These are phyloP conservation scores for Coffea humblotiana DNA, from an alignment of 305 asterid genomes.

Conservation along the genomic window DNA sequence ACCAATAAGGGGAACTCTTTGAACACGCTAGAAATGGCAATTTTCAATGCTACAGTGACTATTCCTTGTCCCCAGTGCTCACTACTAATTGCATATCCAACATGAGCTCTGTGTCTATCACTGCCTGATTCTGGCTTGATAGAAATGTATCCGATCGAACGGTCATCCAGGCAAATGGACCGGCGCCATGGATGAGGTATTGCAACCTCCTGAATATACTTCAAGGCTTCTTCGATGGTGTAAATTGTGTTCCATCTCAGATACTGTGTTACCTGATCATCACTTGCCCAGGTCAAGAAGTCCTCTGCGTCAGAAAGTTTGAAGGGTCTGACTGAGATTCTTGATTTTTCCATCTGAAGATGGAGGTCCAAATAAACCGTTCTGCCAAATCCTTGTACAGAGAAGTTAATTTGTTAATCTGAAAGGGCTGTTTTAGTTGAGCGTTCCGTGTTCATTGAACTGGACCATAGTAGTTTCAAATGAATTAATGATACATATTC, in stretches of 20 bases:
- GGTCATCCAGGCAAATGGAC: conserved; percentile 54
- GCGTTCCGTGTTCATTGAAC: background rate
- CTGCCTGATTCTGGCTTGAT: conserved; percentile 42
- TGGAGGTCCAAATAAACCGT: background rate
- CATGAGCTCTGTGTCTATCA: conserved; percentile 57
- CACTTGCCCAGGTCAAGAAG: conserved; percentile 60
- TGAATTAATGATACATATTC: background rate
- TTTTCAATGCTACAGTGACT: conserved; percentile 46
- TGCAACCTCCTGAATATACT: conserved; percentile 49
- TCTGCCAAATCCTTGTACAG: background rate
- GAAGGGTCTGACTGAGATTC: conserved; percentile 56
- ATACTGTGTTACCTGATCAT: conserved; percentile 49
- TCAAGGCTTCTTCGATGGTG: conserved; percentile 51
- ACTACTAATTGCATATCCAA: conserved; percentile 54
- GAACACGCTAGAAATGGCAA: conserved; percentile 46
- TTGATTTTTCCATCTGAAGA: conserved; percentile 40
- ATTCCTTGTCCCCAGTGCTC: conserved; percentile 63
- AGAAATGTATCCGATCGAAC: conserved; percentile 55
- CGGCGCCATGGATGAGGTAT: conserved; percentile 65
- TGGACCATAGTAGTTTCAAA: background rate
- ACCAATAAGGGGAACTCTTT: conserved; percentile 43
- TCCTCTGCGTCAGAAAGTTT: conserved; percentile 52
- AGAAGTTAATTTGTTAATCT: background rate
- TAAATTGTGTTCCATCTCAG: conserved; percentile 56
- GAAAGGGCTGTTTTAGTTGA: background rate